Evolutionary conservation across 176 grass and related monocot genomes (phyloP).

Genomic region (Triticum turgidum): DNA sequence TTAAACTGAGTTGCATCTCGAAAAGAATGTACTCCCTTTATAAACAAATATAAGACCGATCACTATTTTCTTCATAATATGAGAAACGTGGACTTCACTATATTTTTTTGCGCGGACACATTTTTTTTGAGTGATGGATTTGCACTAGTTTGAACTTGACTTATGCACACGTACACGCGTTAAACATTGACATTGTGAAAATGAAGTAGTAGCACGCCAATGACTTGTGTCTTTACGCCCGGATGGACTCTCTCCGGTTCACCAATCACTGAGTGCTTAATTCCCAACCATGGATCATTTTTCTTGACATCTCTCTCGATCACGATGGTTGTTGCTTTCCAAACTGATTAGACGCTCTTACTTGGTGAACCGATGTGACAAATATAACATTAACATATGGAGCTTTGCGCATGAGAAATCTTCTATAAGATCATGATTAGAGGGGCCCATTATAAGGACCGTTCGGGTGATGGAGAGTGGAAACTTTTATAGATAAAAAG

Average conservation of each 20-base stretch:
- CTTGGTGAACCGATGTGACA: background rate
- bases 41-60: background rate
- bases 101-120: no score
- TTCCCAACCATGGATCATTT: slow-evolving; percentile 20
- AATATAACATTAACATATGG: background rate
- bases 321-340: background rate
- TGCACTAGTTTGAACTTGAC: no score
- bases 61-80: background rate
- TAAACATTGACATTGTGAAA: slow-evolving; percentile 22
- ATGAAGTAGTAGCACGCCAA: background rate
- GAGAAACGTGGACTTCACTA: background rate
- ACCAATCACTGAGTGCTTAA: slow-evolving; percentile 30
- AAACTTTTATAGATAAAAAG: background rate
- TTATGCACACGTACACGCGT: background rate
- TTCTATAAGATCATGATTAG: background rate
- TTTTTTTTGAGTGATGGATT: no score
- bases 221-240: background rate
- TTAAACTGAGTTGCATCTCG: background rate
- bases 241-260: slow-evolving; percentile 13
- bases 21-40: background rate
- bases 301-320: background rate
- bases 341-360: background rate
- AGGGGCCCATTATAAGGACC: background rate
- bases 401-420: background rate
- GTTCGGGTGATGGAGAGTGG: background rate